Base-by-base conservation (phyloP, 768 basidiomycete genomes). In the Mycena belliarum region DNA sequence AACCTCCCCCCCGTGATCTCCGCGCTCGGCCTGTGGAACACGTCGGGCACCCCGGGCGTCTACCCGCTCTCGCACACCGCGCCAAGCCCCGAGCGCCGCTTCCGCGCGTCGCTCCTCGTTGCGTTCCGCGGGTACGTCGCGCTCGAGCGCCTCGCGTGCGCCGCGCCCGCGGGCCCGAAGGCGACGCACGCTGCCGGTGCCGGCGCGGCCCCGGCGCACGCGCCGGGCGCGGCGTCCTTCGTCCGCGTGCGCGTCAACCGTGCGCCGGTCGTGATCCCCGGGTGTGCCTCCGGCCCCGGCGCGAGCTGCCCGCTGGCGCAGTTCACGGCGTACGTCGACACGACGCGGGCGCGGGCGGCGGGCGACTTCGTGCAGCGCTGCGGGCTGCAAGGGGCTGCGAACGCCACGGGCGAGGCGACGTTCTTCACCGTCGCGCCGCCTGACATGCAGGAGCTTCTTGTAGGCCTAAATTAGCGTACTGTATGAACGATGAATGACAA, bases 11-110 rank as follows among this genome's bases (percentile, higher is more conserved):
- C 78, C 1, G 63, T 79, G 21, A 66, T 78, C 9, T 68, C 77
- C 6, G 76, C 76, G 0, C 73, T 80, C 4, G 78, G 77, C 0
- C 60, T 80, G 8, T 77, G 75, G 76, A 79, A 79, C 64, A 69
- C 70, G 9, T 76, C 76, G 0, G 16, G 56, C 5, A 40, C 57
- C 2, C 46, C 33, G 2, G 66, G 61, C 9, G 70, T 76, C n/a
- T 76, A 72, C 52, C 76, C 77, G 3, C 70, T 79, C 20, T 75
- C 74, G 1, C 65, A 57, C 4, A 73, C 66, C 4, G 57, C 49
- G 12, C 73, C 71, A 0, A 65, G 74, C 54, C 47, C 70, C 15
- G 41, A 48, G 16, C 75, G 74, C 47, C 63, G 68, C 14, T 79
- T 78, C 68, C 72, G 75, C 38, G 63, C 76, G 7, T 75, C 76